Conservation (phyloP, 768 basidiomycete species). For the Trametes cingulata region DNA sequence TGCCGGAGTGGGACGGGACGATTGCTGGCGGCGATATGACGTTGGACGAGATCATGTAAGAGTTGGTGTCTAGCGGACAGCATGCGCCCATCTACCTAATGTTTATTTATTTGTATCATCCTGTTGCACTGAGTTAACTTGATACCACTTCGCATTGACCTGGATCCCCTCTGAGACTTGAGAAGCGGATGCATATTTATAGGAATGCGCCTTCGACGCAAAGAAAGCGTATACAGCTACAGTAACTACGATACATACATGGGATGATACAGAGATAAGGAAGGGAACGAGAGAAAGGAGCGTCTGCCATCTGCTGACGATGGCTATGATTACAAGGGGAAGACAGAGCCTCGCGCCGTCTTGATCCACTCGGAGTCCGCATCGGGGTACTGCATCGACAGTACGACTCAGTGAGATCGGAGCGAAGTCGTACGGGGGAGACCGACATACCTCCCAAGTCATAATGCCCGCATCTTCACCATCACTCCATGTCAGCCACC, state of each 20-base stretch:
- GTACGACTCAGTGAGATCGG: neutral
- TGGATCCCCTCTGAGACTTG: too few species aligned
- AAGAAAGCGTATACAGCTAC: neutral
- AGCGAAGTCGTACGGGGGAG: neutral
- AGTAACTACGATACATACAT: neutral
- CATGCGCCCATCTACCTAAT: too few species aligned
- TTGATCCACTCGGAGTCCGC: slow-evolving; percentile 7
- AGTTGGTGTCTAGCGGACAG: neutral
- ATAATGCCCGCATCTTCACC: slow-evolving; percentile 15
- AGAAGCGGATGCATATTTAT: too few species aligned
- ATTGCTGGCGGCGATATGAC: slow-evolving; percentile 31
- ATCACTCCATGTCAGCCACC: too few species aligned
- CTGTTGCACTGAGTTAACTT: too few species aligned
- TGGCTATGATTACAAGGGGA: neutral
- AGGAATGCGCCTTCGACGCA: too few species aligned
- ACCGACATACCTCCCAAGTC: slow-evolving; percentile 4
- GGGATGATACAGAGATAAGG: neutral
- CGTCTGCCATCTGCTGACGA: neutral
- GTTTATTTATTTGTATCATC: neutral
- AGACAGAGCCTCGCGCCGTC: slow-evolving; percentile 1
- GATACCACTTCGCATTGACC: too few species aligned
- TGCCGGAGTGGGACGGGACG: slow-evolving; percentile 18
- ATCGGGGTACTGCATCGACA: slow-evolving; percentile 8
- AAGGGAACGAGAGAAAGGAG: neutral
- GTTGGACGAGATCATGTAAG: slow-evolving; percentile 32